Base-by-base conservation (phyloP, 2,329 filamentous ascomycete genomes). In the Beauveria sp. region DNA sequence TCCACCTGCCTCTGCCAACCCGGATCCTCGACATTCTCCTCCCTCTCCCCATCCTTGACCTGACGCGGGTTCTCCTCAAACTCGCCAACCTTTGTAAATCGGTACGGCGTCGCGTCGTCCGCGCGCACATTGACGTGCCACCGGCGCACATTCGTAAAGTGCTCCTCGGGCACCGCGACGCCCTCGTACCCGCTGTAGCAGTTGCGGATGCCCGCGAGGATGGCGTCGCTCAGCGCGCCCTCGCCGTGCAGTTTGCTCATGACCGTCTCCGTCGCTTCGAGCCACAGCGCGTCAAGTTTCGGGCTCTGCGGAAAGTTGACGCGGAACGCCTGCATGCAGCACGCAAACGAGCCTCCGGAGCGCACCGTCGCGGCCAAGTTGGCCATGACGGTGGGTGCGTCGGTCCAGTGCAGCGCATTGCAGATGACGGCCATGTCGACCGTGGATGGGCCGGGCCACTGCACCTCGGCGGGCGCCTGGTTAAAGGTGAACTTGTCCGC, bases 331-430 rank as follows among this genome's bases (percentile, higher is more conserved):
- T 61, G 51, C 59, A 55, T 56, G 52, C 51, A 55, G 59, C 52
- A 55, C 22, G 59, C 59, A 28, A 61, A 56, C 37, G 43, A 50
- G 24, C 59, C 59, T 14, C 59, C 52, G 14, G 59, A 24, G 7
- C 34, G 37, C 20, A 61, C 52, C 16, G 59, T 50, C 34, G 28
- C 41, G 12, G 59, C 59, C 12, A 61, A 24, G 52, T 61, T 61
- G 30, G 26, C 43, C 52, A 61, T 50, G 14, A 52, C 53, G 34
- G 14, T 26, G 10, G 41, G 40, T 16, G 52, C 53, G 44, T 61
- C 59, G 44, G 52, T 55, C 59, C 59, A 61, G 52, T 61, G 59
- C 44, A 61, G 59, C 52, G 52, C 43, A n/a, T 61, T 61, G 59
- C 59, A 61, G 30, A 61, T 20, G 52, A 55, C 37, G 51, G 59